phyloP scores from a whole-genome alignment of 2,329 filamentous ascomycete species.

The Ophiostoma fasciatum region DNA sequence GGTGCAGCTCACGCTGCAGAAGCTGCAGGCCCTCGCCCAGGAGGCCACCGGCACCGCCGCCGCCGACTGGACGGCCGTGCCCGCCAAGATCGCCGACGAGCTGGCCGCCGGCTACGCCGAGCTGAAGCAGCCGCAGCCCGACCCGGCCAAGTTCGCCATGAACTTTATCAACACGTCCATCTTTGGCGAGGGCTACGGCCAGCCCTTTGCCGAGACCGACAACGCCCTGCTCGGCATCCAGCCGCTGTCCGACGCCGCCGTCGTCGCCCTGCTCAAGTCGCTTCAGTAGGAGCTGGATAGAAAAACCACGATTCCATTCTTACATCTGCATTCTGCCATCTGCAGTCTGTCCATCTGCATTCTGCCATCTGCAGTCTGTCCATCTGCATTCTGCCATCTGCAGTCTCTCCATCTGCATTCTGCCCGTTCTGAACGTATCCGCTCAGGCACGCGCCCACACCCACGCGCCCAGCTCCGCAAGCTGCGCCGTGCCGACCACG shows the following conservation, averaged over 20 bases:
- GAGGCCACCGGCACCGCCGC: neutral
- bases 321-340: too few relatives aligned
- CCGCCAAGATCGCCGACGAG: neutral
- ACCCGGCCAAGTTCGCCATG: neutral
- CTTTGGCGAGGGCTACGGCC: conserved; percentile 15
- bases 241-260: conserved; percentile 23
- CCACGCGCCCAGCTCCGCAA: too few relatives aligned
- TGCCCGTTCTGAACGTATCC: too few relatives aligned
- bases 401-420: too few relatives aligned
- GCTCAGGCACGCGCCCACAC: too few relatives aligned
- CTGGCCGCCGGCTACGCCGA: neutral
- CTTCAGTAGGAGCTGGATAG: neutral
- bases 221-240: conserved; percentile 31
- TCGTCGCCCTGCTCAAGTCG: conserved; percentile 19
- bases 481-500: too few relatives aligned
- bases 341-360: too few relatives aligned
- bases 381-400: too few relatives aligned
- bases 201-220: conserved; percentile 22
- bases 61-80: neutral
- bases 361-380: too few relatives aligned
- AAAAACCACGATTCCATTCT: too few relatives aligned
- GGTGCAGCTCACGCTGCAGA: conserved; percentile 14
- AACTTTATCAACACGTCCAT: conserved; percentile 2
- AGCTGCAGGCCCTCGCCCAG: conserved; percentile 20
- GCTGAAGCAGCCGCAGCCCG: neutral